Percentiles rank a stretch among this genome's conserved stretches.
These are phyloP conservation scores for Nitzschia sp. DNA, from an alignment of 108 stramenopile species.

Conservation along the genomic window DNA sequence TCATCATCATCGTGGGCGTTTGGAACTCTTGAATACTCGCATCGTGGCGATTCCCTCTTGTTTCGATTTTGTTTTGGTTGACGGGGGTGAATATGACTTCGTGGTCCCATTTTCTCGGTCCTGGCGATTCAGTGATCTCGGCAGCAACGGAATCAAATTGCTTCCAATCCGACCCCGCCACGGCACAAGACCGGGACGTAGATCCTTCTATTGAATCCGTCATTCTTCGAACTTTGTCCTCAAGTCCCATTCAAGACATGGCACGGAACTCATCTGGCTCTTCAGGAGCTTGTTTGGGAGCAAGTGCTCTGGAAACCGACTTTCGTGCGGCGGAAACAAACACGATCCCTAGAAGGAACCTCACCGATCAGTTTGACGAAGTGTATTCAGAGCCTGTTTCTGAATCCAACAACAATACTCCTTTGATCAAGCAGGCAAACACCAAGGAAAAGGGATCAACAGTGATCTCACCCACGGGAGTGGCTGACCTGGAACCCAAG, in stretches of 20 bases:
- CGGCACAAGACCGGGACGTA: background rate
- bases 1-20: conserved; percentile 12
- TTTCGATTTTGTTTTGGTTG: background rate
- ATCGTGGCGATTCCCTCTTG: conserved; percentile 1
- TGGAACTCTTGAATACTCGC: conserved; percentile 4
- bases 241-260: conserved; percentile 10
- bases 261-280: background rate
- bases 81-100: conserved; percentile 9
- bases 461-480: conserved; percentile 50
- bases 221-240: conserved; percentile 17
- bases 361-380: conserved; percentile 59
- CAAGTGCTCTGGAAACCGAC: background rate
- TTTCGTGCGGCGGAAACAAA: conserved; percentile 14
- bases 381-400: conserved; percentile 29
- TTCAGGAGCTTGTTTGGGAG: conserved; percentile 2
- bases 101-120: conserved; percentile 22
- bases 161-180: conserved; percentile 1
- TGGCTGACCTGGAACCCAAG: conserved; percentile 27
- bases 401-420: conserved; percentile 14
- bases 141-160: conserved; percentile 6
- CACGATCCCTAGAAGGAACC: conserved; percentile 49
- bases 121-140: background rate
- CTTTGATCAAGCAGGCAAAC: conserved; percentile 7
- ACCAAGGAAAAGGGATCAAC: background rate
- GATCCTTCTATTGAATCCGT: conserved; percentile 8